These are phyloP conservation scores for Wickerhamiella galacta DNA, from an alignment of 805 yeast species.

Conservation along the genomic window DNA sequence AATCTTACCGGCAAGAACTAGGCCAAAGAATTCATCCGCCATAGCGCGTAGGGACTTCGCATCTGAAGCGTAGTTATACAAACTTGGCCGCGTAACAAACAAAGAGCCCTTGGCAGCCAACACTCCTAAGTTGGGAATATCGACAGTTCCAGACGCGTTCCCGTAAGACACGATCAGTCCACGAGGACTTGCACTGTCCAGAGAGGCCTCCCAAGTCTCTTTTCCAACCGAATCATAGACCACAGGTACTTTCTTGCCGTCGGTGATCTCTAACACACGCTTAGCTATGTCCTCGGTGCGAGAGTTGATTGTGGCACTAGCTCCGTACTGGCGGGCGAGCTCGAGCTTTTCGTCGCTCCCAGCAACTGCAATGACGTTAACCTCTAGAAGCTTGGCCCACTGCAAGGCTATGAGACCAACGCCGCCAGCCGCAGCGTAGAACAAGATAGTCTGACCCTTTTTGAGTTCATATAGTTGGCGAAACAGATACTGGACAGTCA, in stretches of 20 bases:
- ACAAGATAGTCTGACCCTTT: slow-evolving; percentile 52
- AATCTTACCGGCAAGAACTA: slow-evolving; percentile 16
- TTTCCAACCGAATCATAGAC: slow-evolving; percentile 31
- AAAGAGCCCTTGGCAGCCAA: slow-evolving; percentile 48
- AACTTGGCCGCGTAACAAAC: slow-evolving; percentile 41
- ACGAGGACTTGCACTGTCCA: slow-evolving; percentile 39
- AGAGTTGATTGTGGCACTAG: slow-evolving; percentile 44
- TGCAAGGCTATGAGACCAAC: slow-evolving; percentile 64
- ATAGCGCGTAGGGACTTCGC: slow-evolving; percentile 39
- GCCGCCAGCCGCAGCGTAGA: slow-evolving; percentile 95
- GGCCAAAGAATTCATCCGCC: slow-evolving; percentile 13
- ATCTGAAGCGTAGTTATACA: slow-evolving; percentile 35
- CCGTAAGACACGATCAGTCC: slow-evolving; percentile 72
- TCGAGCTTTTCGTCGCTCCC: slow-evolving; percentile 58
- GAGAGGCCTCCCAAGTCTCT: slow-evolving; percentile 50
- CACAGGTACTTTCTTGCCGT: slow-evolving; percentile 20
- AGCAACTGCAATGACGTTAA: slow-evolving; percentile 70
- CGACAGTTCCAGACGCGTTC: slow-evolving; percentile 71
- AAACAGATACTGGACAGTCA: slow-evolving; percentile 62
- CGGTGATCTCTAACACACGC: slow-evolving; percentile 19
- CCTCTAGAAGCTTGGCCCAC: slow-evolving; percentile 46
- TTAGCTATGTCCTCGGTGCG: slow-evolving; percentile 18
- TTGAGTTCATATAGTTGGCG: slow-evolving; percentile 50
- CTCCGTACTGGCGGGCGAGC: slow-evolving; percentile 56
- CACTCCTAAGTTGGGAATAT: slow-evolving; percentile 37